Conservation (phyloP, 1,284 basidiomycete genomes). For the Malassezia vespertilionis region DNA sequence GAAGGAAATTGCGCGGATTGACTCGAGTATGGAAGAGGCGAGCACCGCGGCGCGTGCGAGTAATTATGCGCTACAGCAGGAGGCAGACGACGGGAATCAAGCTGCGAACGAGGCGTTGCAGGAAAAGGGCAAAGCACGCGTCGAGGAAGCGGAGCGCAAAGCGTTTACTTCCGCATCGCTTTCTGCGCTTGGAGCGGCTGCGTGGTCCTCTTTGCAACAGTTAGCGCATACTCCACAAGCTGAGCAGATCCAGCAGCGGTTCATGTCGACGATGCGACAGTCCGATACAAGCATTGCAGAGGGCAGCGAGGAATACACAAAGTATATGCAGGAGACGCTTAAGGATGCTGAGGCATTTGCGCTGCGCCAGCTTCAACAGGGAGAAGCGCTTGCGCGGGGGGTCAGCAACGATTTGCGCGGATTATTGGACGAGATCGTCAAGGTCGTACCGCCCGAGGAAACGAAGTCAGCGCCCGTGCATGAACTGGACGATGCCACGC, state of each 20-base stretch:
- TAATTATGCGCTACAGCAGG: slow-evolving; percentile 7
- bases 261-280: background rate
- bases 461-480: background rate
- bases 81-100: background rate
- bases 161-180: background rate
- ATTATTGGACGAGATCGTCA: slow-evolving; percentile 18
- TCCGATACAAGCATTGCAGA: background rate
- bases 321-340: slow-evolving; percentile 3
- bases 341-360: slow-evolving; percentile 14
- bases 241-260: slow-evolving; percentile 5
- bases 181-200: background rate
- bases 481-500: background rate
- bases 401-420: slow-evolving; percentile 19
- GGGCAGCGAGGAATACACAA: background rate
- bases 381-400: slow-evolving; percentile 13
- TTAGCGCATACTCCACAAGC: slow-evolving; percentile 11
- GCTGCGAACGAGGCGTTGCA: background rate
- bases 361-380: slow-evolving; percentile 5
- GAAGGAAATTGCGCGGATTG: slow-evolving; percentile 27
- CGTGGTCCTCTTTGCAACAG: slow-evolving; percentile 8
- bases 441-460: slow-evolving; percentile 20
- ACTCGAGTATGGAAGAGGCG: slow-evolving; percentile 29
- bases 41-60: slow-evolving; percentile 28
- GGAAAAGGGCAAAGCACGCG: background rate
- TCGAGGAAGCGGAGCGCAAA: slow-evolving; percentile 4